Conservation (phyloP, 2,329 filamentous ascomycete species). For the Alternaria brassicicola region DNA sequence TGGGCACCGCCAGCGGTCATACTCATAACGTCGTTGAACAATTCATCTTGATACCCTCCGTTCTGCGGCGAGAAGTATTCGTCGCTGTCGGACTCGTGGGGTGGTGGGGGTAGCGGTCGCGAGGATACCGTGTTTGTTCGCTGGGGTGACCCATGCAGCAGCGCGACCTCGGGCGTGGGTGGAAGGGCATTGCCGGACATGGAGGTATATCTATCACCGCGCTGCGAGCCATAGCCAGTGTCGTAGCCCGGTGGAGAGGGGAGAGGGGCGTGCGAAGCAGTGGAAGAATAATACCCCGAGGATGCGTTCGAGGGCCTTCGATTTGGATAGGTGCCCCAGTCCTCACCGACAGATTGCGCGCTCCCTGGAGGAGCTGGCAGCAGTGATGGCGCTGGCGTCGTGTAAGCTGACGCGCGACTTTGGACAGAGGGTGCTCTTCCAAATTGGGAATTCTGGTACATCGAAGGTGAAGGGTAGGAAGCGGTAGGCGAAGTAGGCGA, state of each 20-base stretch:
- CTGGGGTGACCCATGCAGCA: conserved; percentile 56
- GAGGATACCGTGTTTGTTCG: conserved; percentile 60
- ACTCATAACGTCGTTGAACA: conserved; percentile 63
- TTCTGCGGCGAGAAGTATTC: conserved; percentile 49
- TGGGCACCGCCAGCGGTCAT: conserved; percentile 47
- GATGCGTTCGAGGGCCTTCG: conserved; percentile 37
- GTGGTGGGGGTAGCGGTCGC: conserved; percentile 66
- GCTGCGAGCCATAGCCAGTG: conserved; percentile 36
- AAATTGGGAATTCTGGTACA: conserved; percentile 43
- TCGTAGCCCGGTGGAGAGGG: conserved; percentile 45
- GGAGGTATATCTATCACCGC: conserved; percentile 39
- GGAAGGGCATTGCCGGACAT: conserved; percentile 48
- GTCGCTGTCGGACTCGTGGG: conserved; percentile 56
- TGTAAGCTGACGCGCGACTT: conserved; percentile 41
- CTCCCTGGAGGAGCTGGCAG: conserved; percentile 45
- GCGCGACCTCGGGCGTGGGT: conserved; percentile 59
- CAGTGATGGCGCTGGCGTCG: conserved; percentile 45
- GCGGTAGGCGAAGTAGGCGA: conserved; percentile 43
- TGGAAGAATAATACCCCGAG: conserved; percentile 40
- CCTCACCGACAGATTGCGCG: conserved; percentile 40
- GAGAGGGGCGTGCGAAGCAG: conserved; percentile 41
- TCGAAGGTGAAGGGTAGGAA: conserved; percentile 38
- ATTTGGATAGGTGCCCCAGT: conserved; percentile 45
- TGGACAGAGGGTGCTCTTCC: conserved; percentile 40
- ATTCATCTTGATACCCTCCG: conserved; percentile 57